Evolutionary conservation across 805 yeast species (phyloP).

Genomic region (Sugiyamaella qingdaonensis): DNA sequence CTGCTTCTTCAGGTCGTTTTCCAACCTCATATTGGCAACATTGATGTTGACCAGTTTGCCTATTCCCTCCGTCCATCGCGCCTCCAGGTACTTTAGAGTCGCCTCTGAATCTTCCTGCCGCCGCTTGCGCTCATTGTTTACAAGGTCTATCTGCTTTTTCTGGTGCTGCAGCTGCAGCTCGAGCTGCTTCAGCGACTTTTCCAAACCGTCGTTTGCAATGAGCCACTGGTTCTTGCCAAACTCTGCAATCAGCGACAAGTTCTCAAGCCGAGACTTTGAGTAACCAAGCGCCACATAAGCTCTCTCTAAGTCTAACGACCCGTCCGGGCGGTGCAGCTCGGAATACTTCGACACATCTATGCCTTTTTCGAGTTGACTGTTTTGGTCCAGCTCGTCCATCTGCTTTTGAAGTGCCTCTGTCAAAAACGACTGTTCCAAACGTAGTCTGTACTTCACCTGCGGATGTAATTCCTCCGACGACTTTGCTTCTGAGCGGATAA

Average conservation of each 20-base stretch:
- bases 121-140: constrained; percentile 19
- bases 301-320: constrained; percentile 13
- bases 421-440: constrained; percentile 2
- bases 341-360: constrained; percentile 27
- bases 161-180: constrained; percentile 21
- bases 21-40: constrained; percentile 17
- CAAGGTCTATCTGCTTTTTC: constrained; percentile 10
- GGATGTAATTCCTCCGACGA: neutral
- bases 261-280: constrained; percentile 26
- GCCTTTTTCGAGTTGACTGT: constrained; percentile 12
- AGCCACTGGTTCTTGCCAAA: constrained; percentile 33
- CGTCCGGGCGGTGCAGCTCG: constrained; percentile 21
- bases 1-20: constrained; percentile 8
- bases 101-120: constrained; percentile 20
- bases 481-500: constrained; percentile 3
- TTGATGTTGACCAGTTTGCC: constrained; percentile 21
- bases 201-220: constrained; percentile 28
- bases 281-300: constrained; percentile 28
- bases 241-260: constrained; percentile 24
- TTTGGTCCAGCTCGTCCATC: constrained; percentile 2
- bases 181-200: constrained; percentile 20
- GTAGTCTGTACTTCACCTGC: constrained; percentile 2
- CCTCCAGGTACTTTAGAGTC: constrained; percentile 20
- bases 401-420: constrained; percentile 8
- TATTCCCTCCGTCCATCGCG: constrained; percentile 22